Percentiles rank a stretch among this genome's conserved stretches.
These are phyloP conservation scores for Sporodiniella umbellata DNA, from an alignment of 371 early-diverging fungal species.

Conservation along the genomic window DNA sequence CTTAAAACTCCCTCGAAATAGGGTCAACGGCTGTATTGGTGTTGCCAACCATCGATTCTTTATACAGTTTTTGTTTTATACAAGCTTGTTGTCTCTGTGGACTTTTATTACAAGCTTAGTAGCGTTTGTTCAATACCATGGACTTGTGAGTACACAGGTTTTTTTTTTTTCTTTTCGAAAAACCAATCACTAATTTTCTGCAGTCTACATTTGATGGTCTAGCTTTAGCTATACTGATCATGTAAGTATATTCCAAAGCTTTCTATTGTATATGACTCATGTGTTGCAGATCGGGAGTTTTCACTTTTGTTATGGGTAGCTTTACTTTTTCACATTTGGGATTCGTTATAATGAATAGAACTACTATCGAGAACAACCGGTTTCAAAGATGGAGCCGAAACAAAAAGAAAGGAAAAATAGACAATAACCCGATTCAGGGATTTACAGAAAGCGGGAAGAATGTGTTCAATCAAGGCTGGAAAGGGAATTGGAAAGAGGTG, in stretches of 20 bases:
- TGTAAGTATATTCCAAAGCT: slow-evolving; percentile 18
- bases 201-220: slow-evolving; percentile 23
- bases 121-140: slow-evolving; percentile 24
- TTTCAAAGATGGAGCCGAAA: slow-evolving; percentile 25
- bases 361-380: slow-evolving; percentile 47
- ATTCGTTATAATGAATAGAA: slow-evolving; percentile 41
- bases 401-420: slow-evolving; percentile 6
- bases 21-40: slow-evolving; percentile 59
- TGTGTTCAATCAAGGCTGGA: slow-evolving; percentile 37
- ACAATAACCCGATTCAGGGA: slow-evolving; percentile 9
- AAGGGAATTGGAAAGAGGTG: slow-evolving; percentile 29
- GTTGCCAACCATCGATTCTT: slow-evolving; percentile 51
- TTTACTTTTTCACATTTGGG: slow-evolving; percentile 46
- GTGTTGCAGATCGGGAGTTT: slow-evolving; percentile 16
- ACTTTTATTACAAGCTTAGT: slow-evolving; percentile 32
- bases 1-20: no score
- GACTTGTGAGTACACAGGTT: slow-evolving; percentile 14
- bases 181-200: neutral
- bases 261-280: neutral
- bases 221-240: slow-evolving; percentile 20
- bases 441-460: slow-evolving; percentile 31
- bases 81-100: slow-evolving; percentile 24
- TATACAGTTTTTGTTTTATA: slow-evolving; percentile 49
- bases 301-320: slow-evolving; percentile 31
- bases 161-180: no score